phyloP scores from a whole-genome alignment of 2,329 filamentous ascomycete genomes.

The Sclerotinia borealis region DNA sequence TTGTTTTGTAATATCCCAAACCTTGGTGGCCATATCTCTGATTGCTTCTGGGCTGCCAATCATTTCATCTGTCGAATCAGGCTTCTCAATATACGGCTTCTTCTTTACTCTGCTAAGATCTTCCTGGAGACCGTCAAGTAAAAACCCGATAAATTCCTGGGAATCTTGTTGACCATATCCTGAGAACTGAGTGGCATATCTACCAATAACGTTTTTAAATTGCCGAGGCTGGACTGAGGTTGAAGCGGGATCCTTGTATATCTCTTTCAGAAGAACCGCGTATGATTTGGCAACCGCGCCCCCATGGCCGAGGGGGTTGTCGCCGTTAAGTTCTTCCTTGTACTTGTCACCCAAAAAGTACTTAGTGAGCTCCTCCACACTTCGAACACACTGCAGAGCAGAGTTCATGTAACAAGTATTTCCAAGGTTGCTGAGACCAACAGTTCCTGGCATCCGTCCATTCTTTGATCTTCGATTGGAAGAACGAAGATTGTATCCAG shows the following conservation, averaged over 20 bases:
- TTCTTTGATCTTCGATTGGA: conserved; percentile 47
- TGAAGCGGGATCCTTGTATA: conserved; percentile 64
- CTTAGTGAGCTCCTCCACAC: conserved; percentile 85
- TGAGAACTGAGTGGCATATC: conserved; percentile 78
- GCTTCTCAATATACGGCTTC: conserved; percentile 97
- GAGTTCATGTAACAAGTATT: conserved; percentile 99
- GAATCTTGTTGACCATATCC: conserved; percentile 96
- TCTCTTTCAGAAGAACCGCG: conserved; percentile 64
- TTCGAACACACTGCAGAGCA: conserved; percentile 87
- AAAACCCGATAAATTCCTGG: conserved; percentile 91
- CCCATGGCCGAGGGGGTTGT: conserved; percentile 79
- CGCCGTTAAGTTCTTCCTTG: conserved; percentile 73
- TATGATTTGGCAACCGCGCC: conserved; percentile 86
- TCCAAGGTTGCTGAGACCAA: conserved; percentile 82
- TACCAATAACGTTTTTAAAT: conserved; percentile 78
- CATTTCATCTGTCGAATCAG: conserved; percentile 95
- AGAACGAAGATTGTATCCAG: conserved; percentile 64
- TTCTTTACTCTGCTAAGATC: conserved; percentile 89
- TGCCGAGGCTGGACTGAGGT: conserved; percentile 70
- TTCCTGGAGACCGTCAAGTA: conserved; percentile 91
- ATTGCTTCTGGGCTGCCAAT: conserved; percentile 77
- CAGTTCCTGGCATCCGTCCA: conserved; percentile 66
- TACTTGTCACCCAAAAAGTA: conserved; percentile 79
- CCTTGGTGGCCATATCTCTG: conserved; percentile 75
- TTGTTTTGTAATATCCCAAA: conserved; percentile 86